These are phyloP conservation scores for Malus hybrid DNA, from an alignment of 331 rosid species.

Conservation along the genomic window DNA sequence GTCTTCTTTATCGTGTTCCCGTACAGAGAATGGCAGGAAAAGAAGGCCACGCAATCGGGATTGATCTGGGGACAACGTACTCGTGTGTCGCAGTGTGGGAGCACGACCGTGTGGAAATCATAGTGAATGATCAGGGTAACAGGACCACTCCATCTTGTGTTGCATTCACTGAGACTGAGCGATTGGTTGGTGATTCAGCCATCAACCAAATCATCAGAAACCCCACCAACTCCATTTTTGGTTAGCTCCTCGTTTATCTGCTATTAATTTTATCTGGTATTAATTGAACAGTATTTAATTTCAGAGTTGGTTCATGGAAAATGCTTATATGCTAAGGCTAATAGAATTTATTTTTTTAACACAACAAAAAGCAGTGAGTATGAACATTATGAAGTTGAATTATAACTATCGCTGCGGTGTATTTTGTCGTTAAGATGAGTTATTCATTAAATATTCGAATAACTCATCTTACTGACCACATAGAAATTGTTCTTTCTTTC, in stretches of 20 bases:
- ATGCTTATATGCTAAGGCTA: not conserved
- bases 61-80: conserved; percentile 53
- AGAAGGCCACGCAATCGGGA: conserved; percentile 54
- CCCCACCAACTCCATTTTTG: conserved; percentile 17
- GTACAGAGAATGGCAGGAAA: conserved; percentile 32
- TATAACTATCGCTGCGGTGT: no score
- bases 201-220: conserved; percentile 51
- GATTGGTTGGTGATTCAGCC: conserved; percentile 48
- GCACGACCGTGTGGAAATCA: conserved; percentile 44
- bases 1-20: not conserved
- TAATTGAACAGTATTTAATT: not conserved
- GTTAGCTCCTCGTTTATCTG: not conserved
- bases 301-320: not conserved
- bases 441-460: no score
- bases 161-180: conserved; percentile 44
- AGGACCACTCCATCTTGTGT: conserved; percentile 58
- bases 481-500: no score
- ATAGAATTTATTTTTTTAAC: no score
- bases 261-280: not conserved
- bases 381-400: no score
- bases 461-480: no score
- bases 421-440: no score
- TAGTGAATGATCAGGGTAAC: conserved; percentile 55
- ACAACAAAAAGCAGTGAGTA: no score
- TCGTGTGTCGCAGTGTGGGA: conserved; percentile 61